Conservation (phyloP, 139 green algal species). For the Zygnema cylindricum region DNA sequence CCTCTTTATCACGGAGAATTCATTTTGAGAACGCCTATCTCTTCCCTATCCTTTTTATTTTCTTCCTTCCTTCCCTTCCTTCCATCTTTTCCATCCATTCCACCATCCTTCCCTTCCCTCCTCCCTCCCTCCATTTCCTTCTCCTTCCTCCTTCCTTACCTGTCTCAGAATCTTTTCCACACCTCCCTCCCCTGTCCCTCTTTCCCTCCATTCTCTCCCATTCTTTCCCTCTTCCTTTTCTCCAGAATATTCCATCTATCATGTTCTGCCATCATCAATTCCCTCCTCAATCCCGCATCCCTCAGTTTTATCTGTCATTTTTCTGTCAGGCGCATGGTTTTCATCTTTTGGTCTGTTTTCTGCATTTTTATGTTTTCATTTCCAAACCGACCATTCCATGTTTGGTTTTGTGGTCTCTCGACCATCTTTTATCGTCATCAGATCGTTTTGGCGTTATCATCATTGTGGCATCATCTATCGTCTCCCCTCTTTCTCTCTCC, state of each 20-base stretch:
- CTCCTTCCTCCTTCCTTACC: conserved; percentile 6
- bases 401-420: too few species aligned
- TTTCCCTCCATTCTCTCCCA: neutral
- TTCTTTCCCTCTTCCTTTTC: neutral
- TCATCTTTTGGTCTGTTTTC: too few species aligned
- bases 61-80: neutral
- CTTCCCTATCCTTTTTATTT: neutral
- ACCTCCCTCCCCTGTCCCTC: neutral
- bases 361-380: too few species aligned
- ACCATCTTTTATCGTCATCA: too few species aligned
- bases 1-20: neutral
- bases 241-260: too few species aligned
- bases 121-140: neutral
- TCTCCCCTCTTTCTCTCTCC: neutral
- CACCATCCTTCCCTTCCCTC: neutral
- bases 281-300: too few species aligned
- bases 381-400: too few species aligned
- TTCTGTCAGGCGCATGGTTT: too few species aligned
- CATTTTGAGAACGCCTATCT: neutral
- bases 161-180: too few species aligned
- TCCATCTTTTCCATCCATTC: neutral
- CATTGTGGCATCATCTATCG: neutral
- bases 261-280: too few species aligned
- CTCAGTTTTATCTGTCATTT: too few species aligned
- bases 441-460: too few species aligned